A percentile compares a stretch with the other conserved stretches of the same genome.
phyloP scores from a whole-genome alignment of 2,329 filamentous ascomycete genomes.

The Ascochyta pisi region DNA sequence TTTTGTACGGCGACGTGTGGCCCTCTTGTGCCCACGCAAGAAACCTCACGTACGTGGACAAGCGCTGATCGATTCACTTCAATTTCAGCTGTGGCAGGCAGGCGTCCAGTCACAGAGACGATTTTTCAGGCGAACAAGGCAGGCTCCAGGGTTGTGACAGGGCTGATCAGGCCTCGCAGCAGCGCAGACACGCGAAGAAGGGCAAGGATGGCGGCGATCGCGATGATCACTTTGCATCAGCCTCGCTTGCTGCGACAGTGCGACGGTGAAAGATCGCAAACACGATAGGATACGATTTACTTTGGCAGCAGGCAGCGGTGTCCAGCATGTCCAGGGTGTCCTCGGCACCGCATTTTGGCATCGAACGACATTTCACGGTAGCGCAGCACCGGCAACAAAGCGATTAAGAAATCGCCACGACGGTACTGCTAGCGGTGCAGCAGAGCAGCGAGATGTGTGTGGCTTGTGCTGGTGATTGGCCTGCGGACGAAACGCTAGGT shows the following conservation, averaged over 20 bases:
- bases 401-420: slow-evolving; percentile 32
- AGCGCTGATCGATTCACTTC: slow-evolving; percentile 30
- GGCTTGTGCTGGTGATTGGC: slow-evolving; percentile 13
- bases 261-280: slow-evolving; percentile 9
- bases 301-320: slow-evolving; percentile 1
- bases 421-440: slow-evolving; percentile 25
- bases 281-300: slow-evolving; percentile 5
- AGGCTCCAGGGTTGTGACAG: slow-evolving; percentile 32
- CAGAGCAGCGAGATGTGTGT: slow-evolving; percentile 5
- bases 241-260: slow-evolving; percentile 36
- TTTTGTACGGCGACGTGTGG: slow-evolving; percentile 13
- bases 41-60: slow-evolving; percentile 21
- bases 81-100: slow-evolving; percentile 17
- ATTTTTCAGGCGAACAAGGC: slow-evolving; percentile 8
- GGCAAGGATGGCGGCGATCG: slow-evolving; percentile 44
- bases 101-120: slow-evolving; percentile 33
- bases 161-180: slow-evolving; percentile 45
- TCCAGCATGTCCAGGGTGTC: background rate
- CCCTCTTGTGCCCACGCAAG: background rate
- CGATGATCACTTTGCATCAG: slow-evolving; percentile 27
- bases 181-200: slow-evolving; percentile 36
- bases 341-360: slow-evolving; percentile 8
- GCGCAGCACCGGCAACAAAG: slow-evolving; percentile 18
- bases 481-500: slow-evolving; percentile 15
- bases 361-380: slow-evolving; percentile 17